A percentile compares a stretch with the other conserved stretches of the same genome.
phyloP scores from a whole-genome alignment of 2,329 filamentous ascomycete species.

The Aspergillus fructus region DNA sequence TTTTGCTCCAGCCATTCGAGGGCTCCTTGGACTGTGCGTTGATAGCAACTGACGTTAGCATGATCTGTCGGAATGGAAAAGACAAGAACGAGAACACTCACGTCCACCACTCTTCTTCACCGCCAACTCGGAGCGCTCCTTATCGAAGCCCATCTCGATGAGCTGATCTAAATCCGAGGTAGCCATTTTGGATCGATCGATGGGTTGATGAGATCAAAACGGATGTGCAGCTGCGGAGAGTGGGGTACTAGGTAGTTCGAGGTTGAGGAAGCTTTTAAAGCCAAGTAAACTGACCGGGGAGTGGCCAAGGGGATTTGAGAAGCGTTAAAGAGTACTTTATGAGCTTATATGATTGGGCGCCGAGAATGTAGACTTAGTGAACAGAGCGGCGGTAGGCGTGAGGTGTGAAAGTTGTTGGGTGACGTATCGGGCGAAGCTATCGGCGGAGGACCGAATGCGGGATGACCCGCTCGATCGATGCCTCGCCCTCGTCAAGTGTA shows the following conservation, averaged over 20 bases:
- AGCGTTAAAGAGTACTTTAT: background rate
- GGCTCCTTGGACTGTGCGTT: conserved; percentile 70
- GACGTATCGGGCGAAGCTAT: conserved; percentile 8
- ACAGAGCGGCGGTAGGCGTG: background rate
- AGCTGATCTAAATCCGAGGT: conserved; percentile 60
- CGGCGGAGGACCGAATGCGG: background rate
- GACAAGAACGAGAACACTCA: conserved; percentile 47
- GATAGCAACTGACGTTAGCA: conserved; percentile 11
- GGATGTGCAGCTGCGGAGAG: background rate
- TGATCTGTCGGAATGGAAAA: background rate
- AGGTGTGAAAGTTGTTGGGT: background rate
- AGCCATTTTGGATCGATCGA: conserved; percentile 28
- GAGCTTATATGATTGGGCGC: background rate
- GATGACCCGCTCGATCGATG: conserved; percentile 7
- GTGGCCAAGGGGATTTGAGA: background rate
- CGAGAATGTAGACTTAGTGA: background rate
- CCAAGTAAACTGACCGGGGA: background rate
- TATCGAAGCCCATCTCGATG: conserved; percentile 75
- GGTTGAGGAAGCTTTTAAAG: background rate
- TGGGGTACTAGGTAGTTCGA: background rate
- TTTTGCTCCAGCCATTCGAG: conserved; percentile 94
- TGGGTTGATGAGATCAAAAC: background rate
- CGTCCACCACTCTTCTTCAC: conserved; percentile 78
- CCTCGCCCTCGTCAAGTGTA: background rate
- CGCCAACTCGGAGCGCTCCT: conserved; percentile 76